Evolutionary conservation across 2,329 filamentous ascomycete species (phyloP).

Genomic region (Eutypa lata): DNA sequence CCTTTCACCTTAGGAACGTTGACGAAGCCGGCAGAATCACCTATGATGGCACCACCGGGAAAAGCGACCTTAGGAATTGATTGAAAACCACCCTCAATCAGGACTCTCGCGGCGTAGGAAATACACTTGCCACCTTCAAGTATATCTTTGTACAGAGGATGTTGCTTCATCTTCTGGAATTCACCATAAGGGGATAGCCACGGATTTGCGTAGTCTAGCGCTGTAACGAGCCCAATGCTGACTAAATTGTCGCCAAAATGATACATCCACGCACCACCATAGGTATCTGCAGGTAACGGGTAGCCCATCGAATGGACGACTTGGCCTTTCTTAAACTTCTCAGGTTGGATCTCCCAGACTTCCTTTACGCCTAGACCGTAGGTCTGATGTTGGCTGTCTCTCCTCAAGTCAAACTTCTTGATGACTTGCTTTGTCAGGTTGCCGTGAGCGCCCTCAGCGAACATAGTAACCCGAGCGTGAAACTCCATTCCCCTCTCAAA

Average conservation of each 20-base stretch:
- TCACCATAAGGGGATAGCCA: constrained; percentile 95
- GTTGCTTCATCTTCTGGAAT: constrained; percentile 98
- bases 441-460: constrained; percentile 93
- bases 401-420: constrained; percentile 87
- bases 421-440: constrained; percentile 93
- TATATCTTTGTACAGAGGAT: constrained; percentile 81
- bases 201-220: constrained; percentile 92
- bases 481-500: constrained; percentile 99
- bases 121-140: constrained; percentile 98
- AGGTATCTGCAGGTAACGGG: constrained; percentile 81
- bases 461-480: constrained; percentile 84
- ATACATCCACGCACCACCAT: constrained; percentile 99
- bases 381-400: constrained; percentile 89
- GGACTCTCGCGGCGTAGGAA: constrained; percentile 86
- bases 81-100: constrained; percentile 95
- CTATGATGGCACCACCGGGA: constrained; percentile 90
- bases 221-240: constrained; percentile 84
- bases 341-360: constrained; percentile 92
- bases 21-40: constrained; percentile 93
- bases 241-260: constrained; percentile 98
- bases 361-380: constrained; percentile 95
- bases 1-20: constrained; percentile 99
- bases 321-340: constrained; percentile 84
- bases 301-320: constrained; percentile 92
- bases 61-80: constrained; percentile 97